A percentile compares a stretch with the other conserved stretches of the same genome.
These are phyloP conservation scores for Heterobasidion annosum DNA, from an alignment of 1,284 basidiomycete genomes.

Conservation along the genomic window DNA sequence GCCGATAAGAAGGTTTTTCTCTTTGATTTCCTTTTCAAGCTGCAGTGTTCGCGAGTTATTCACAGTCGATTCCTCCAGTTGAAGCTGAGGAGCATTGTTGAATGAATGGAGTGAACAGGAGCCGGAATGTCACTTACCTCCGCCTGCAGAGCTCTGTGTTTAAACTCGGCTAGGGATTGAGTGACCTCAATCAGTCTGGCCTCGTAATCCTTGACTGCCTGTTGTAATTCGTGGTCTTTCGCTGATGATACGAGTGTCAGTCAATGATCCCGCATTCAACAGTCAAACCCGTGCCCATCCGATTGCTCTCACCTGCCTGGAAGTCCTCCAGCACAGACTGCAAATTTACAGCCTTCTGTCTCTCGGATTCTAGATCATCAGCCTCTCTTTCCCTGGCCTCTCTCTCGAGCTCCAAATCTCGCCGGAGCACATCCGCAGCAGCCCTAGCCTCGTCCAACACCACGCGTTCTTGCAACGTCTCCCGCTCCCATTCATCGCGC, in stretches of 20 bases:
- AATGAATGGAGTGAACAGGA: neutral
- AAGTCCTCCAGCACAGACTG: conserved; percentile 95
- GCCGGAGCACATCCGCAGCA: conserved; percentile 46
- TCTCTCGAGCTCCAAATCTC: conserved; percentile 60
- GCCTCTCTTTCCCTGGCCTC: conserved; percentile 43
- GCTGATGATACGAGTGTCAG: conserved; percentile 25
- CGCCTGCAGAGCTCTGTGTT: conserved; percentile 77
- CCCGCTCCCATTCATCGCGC: conserved; percentile 82
- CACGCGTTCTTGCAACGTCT: conserved; percentile 67
- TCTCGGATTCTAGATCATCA: conserved; percentile 60
- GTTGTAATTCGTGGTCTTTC: conserved; percentile 68
- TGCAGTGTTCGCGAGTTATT: conserved; percentile 58
- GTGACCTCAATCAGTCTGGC: conserved; percentile 63
- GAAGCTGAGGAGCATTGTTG: conserved; percentile 29
- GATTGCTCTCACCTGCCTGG: conserved; percentile 63
- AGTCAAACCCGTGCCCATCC: conserved; percentile 2
- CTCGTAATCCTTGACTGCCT: conserved; percentile 79
- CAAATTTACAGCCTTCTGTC: conserved; percentile 73
- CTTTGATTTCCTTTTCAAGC: conserved; percentile 87
- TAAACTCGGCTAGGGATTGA: conserved; percentile 75
- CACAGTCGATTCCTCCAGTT: conserved; percentile 67
- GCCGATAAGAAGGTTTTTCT: conserved; percentile 86
- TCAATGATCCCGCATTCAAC: neutral
- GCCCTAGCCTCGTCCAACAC: conserved; percentile 60
- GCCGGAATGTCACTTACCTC: conserved; percentile 44